A percentile compares a stretch with the other conserved stretches of the same genome.
phyloP scores from a whole-genome alignment of 192 early-diverging fungal genomes.

The Coemansia asiatica region DNA sequence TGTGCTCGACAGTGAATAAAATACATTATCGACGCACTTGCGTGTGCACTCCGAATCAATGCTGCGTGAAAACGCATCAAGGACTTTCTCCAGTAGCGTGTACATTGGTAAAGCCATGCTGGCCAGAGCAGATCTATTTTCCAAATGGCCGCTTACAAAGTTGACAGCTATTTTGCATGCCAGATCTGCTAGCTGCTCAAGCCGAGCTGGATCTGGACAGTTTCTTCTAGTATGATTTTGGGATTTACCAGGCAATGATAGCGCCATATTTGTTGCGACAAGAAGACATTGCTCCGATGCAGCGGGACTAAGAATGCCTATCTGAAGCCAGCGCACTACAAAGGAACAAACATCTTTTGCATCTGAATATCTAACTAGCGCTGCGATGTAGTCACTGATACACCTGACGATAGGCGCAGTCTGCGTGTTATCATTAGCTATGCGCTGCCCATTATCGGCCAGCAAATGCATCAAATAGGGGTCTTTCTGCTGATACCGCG shows the following conservation, averaged over 20 bases:
- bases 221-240: neutral
- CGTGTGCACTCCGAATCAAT: neutral
- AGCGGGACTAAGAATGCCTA: neutral
- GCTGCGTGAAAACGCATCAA: neutral
- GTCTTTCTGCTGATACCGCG: neutral
- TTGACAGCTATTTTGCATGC: neutral
- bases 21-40: neutral
- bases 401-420: neutral
- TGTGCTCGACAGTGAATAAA: neutral
- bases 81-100: neutral
- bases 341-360: neutral
- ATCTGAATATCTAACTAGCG: neutral
- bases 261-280: neutral
- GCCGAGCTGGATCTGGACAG: neutral
- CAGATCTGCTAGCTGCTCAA: neutral
- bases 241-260: neutral
- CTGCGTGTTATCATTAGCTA: neutral
- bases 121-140: neutral
- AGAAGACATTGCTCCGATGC: neutral
- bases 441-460: neutral
- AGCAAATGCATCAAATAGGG: constrained; percentile 2
- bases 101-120: neutral
- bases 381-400: neutral
- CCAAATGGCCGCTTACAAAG: neutral
- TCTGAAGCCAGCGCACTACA: neutral